Evolutionary conservation across 352 stramenopile species (phyloP), one percentile per base, ranked within the genome.

Genomic region (Pythium rishiriense): DNA sequence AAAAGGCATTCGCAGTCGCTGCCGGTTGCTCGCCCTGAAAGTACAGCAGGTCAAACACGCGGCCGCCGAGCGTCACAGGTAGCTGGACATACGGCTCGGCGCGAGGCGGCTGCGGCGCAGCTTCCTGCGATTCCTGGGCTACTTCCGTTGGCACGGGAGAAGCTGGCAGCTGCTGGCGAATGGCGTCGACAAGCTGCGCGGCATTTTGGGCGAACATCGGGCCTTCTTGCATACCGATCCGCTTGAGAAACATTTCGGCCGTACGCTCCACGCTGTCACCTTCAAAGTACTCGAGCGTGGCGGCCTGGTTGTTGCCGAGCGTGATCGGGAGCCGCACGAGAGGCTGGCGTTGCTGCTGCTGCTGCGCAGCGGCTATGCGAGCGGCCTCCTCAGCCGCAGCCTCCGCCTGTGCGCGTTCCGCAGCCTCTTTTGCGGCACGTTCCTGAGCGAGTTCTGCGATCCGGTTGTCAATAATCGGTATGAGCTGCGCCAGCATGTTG

Each of bases 231-330:
- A 94, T 42, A 3, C 83, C 79, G 24, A 90, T 68, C 28, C 42
- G 55, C 7, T 70, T 53, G 17, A 94, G 71, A 59, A 94, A 94
- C 7, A 79, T 51, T 54, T 92, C 75, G 4, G 85, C 83, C 0
- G 85, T 90, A 31, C 73, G 68, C 59, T 91, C 77, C 31, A 90
- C 35, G 58, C 75, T 86, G 42, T 94, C 85, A 29, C 85, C 81
- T 66, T 87, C 79, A 66, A 79, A 94, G 70, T 92, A 92, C 37
- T 85, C 65, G 55, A 90, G 70, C 19, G 66, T 72, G 17, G 68
- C 78, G 22, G 74, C 62, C 14, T 72, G 72, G 47, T 85, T 73
- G 24, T 85, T 73, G 9, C 78, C 81, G 28, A 90, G 49, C 28
- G 70, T 78, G 52, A 91, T 81, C 6, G 75, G 66, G 9, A 93